Evolutionary conservation across 164 flowering plant species (phyloP).

Genomic region (Macadamia integrifolia): DNA sequence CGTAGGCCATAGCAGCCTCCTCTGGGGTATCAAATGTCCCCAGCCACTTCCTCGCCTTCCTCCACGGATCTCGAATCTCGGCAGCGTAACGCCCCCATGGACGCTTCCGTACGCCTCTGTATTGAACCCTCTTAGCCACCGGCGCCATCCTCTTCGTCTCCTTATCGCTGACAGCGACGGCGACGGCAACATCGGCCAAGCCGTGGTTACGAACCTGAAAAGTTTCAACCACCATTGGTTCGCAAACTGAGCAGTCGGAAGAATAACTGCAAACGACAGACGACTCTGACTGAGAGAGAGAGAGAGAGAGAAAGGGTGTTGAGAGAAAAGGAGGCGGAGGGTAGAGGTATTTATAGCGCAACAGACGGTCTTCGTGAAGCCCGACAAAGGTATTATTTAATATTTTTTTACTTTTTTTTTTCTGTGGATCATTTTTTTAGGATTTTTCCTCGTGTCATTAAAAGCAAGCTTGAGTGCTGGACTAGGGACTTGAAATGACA

Average conservation of each 20-base stretch:
- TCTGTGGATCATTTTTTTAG: not conserved
- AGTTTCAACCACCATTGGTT: constrained; percentile 33
- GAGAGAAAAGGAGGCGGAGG: not conserved
- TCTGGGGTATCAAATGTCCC: constrained; percentile 51
- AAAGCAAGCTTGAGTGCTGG: too few species aligned
- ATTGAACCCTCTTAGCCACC: constrained; percentile 27
- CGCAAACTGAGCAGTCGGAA: not conserved
- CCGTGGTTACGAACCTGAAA: constrained; percentile 20
- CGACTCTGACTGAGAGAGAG: not conserved
- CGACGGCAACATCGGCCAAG: not conserved
- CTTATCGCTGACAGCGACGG: not conserved
- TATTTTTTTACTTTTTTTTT: not conserved
- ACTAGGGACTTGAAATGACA: too few species aligned
- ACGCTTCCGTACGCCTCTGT: constrained; percentile 44
- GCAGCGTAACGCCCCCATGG: constrained; percentile 58
- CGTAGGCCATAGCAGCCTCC: constrained; percentile 49
- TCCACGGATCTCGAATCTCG: constrained; percentile 57
- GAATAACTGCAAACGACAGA: too few species aligned
- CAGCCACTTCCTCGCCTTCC: constrained; percentile 51
- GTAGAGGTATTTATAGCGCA: constrained; percentile 25
- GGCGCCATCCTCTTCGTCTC: constrained; percentile 2
- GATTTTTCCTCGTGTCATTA: not conserved
- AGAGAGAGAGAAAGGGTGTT: not conserved
- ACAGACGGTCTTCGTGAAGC: constrained; percentile 27
- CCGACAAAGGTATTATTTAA: constrained; percentile 27